Conservation (phyloP, 2,329 filamentous ascomycete species). For the Pseudogymnoascus sp. region DNA sequence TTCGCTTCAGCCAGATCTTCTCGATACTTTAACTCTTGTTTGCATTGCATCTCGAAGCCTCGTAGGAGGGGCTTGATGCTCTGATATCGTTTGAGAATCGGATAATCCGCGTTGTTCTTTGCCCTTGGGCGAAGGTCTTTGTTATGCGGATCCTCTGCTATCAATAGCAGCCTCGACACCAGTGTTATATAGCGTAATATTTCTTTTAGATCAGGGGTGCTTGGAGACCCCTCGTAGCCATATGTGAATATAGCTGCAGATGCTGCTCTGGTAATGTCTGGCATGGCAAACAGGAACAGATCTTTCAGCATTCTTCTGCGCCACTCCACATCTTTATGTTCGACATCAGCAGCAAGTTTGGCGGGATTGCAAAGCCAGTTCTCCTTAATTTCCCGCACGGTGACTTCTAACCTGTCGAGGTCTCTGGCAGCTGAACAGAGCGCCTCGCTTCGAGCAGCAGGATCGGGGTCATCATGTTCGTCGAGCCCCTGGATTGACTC, state of each 20-base stretch:
- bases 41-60: background rate
- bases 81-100: background rate
- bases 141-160: background rate
- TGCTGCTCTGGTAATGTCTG: background rate
- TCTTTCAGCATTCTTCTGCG: background rate
- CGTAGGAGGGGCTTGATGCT: background rate
- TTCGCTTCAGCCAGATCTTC: background rate
- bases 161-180: background rate
- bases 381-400: background rate
- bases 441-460: background rate
- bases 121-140: background rate
- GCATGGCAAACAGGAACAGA: background rate
- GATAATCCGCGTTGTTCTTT: background rate
- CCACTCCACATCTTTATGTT: background rate
- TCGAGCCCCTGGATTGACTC: background rate
- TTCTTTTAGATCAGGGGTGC: background rate
- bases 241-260: slow-evolving; percentile 3
- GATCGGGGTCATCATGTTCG: background rate
- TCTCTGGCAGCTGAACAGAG: background rate
- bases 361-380: background rate
- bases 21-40: background rate
- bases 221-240: background rate
- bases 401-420: background rate
- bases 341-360: background rate
- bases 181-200: background rate